Evolutionary conservation across 371 early-diverging fungal species (phyloP).

Genomic region (Mucor velutinosus): DNA sequence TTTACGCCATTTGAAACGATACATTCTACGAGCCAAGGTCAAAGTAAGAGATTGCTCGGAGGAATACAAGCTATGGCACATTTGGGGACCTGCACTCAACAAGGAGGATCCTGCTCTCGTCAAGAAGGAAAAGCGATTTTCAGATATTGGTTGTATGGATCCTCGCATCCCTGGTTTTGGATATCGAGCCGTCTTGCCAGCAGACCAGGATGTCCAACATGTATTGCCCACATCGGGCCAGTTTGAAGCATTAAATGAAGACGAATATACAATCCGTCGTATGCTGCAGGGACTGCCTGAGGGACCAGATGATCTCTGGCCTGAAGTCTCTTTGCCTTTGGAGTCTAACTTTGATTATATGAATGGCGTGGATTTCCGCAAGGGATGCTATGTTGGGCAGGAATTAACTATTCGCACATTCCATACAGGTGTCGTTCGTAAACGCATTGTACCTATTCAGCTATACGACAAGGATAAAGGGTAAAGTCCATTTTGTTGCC

Average conservation of each 20-base stretch:
- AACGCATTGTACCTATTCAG: constrained; percentile 89
- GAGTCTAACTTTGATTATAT: constrained; percentile 93
- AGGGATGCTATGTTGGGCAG: constrained; percentile 98
- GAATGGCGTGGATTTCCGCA: constrained; percentile 92
- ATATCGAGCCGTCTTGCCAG: constrained; percentile 52
- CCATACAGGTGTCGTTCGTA: constrained; percentile 93
- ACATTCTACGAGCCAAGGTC: constrained; percentile 79
- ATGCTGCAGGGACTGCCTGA: constrained; percentile 89
- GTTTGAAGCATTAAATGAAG: constrained; percentile 47
- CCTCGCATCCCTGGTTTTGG: constrained; percentile 63
- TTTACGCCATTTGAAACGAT: constrained; percentile 72
- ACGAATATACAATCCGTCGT: constrained; percentile 78
- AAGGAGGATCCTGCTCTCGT: constrained; percentile 35
- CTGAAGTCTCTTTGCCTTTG: constrained; percentile 77
- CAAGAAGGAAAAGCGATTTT: constrained; percentile 41
- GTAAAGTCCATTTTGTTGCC: constrained; percentile 25
- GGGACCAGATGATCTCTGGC: constrained; percentile 79
- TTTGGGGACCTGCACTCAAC: constrained; percentile 58
- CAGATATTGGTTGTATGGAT: constrained; percentile 62
- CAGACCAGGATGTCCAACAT: constrained; percentile 24
- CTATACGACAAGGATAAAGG: constrained; percentile 41
- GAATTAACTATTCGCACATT: constrained; percentile 96
- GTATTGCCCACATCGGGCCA: constrained; percentile 24
- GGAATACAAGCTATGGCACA: constrained; percentile 59
- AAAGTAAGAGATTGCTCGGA: constrained; percentile 65